Conservation (phyloP, 495 filamentous ascomycete species). For the Chaetomidium leptoderma region DNA sequence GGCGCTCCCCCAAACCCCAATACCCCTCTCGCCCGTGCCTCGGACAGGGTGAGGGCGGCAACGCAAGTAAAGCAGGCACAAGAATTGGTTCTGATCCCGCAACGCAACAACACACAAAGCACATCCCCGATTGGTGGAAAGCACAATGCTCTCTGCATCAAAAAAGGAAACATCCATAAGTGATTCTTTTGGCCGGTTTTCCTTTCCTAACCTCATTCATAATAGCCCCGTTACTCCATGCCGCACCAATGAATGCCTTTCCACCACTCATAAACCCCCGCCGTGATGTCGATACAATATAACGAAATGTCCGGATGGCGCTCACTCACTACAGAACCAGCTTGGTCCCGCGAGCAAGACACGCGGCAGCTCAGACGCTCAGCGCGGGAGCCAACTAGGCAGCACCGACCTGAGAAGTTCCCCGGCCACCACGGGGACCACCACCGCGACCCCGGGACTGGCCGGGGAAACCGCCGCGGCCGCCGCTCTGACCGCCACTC, state of each 20-base stretch:
- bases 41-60: background rate
- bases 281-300: slow-evolving; percentile 7
- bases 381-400: slow-evolving; percentile 25
- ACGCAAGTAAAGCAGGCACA: background rate
- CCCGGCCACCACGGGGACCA: slow-evolving; percentile 46
- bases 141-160: slow-evolving; percentile 3
- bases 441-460: slow-evolving; percentile 54
- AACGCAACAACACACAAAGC: background rate
- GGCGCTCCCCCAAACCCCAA: too few species aligned
- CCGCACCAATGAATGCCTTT: slow-evolving; percentile 23
- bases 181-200: slow-evolving; percentile 18
- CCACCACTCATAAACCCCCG: slow-evolving; percentile 9
- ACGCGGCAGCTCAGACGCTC: background rate
- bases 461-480: slow-evolving; percentile 62
- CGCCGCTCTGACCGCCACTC: slow-evolving; percentile 62
- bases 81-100: background rate
- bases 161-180: slow-evolving; percentile 15
- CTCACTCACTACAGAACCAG: background rate
- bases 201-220: slow-evolving; percentile 22
- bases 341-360: background rate
- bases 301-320: slow-evolving; percentile 9
- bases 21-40: too few species aligned
- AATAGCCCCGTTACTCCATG: slow-evolving; percentile 24
- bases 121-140: background rate
- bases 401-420: slow-evolving; percentile 34